Evolutionary conservation across 108 stramenopile genomes (phyloP).

Genomic region (Skeletonema tropicum): DNA sequence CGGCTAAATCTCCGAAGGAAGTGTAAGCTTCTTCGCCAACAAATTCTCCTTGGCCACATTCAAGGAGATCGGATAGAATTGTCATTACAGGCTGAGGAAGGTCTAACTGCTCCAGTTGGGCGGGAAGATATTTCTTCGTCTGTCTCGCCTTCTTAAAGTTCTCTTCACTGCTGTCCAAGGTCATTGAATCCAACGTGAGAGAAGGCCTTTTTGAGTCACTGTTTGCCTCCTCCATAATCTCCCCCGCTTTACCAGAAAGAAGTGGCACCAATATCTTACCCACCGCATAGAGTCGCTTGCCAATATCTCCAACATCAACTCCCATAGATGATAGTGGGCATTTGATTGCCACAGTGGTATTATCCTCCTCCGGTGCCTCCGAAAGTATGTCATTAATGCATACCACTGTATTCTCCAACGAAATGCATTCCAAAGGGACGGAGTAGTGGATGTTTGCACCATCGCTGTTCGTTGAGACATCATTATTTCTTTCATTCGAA

Average conservation of each 20-base stretch:
- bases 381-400: background rate
- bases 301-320: background rate
- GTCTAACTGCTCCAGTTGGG: background rate
- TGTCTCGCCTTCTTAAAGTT: background rate
- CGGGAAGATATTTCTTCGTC: background rate
- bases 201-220: background rate
- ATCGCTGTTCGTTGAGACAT: background rate
- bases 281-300: slow-evolving; percentile 13
- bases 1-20: slow-evolving; percentile 20
- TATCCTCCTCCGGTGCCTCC: background rate
- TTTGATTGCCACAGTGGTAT: background rate
- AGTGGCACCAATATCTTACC: slow-evolving; percentile 15
- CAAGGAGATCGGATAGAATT: slow-evolving; percentile 18
- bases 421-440: slow-evolving; percentile 27
- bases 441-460: background rate
- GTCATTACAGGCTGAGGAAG: background rate
- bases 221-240: background rate
- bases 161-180: background rate
- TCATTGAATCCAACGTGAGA: background rate
- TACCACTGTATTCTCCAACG: slow-evolving; percentile 1
- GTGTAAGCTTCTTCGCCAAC: slow-evolving; percentile 22
- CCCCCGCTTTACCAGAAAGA: slow-evolving; percentile 13
- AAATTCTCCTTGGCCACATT: slow-evolving; percentile 18
- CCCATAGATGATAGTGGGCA: background rate
- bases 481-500: background rate